Base-by-base conservation (phyloP, 495 filamentous ascomycete species). In the Staphylotrichum tortipilum region DNA sequence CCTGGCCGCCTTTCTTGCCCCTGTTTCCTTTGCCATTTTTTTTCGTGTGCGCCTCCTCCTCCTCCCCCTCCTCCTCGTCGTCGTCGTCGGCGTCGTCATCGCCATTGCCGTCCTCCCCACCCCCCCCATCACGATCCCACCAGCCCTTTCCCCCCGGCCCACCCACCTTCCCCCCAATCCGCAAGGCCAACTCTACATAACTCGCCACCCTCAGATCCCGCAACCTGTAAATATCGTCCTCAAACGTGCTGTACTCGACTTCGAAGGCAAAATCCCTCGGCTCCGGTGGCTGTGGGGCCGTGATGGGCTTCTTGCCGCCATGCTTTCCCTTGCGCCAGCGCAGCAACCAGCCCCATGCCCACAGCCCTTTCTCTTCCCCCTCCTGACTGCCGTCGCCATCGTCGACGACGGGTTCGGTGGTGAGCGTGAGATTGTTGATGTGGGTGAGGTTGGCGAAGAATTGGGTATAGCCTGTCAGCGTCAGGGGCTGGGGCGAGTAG, bases 401-500 rank as follows among this genome's bases (percentile, higher is more conserved):
- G 3, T 19, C n/a, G 15, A 2, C 33, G 33, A 4, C 5, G 3
- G 17, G 1, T 7, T 15, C 2, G 7, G 42, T 7, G 22, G 46
- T 50, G 37, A 61, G 48, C 4, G 54, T 59, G 33, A 61, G 22
- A 37, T 82, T 83, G 62, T 97, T 94, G 70, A 94, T 83, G 50
- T 76, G 68, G 0, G 94, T 96, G 2, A 99, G 70, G 67, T 99
- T 99, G 36, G 90, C 89, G 64, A 76, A 95, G 69, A 94, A 96
- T 57, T 99, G 92, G 4, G 81, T 89, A 61, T 85, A 96, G 9
- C 84, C 74, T 3, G 86, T 73, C 52, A 85, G 69, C 0, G 86
- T 83, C 21, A 95, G 71, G 0, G 87, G 68, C 62, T 99, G 94
- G 24, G 85, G 81, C 3, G 84, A 91, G 65, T 99, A 97, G 3